Conservation (phyloP, 2,329 filamentous ascomycete genomes). For the Penicillium sp. region DNA sequence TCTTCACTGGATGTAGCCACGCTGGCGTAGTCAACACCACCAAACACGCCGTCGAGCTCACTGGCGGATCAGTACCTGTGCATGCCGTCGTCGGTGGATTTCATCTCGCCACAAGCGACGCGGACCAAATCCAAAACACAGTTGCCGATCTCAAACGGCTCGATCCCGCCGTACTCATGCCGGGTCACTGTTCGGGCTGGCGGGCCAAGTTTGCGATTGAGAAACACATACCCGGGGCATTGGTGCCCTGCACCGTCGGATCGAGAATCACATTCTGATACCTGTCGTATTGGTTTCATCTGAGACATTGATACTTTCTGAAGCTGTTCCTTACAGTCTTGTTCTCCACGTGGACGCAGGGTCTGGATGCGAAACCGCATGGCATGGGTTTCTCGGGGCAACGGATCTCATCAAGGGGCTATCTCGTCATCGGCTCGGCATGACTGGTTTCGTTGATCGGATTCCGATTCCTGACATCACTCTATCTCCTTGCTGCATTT, state of each 20-base stretch:
- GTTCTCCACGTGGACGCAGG: constrained; percentile 20
- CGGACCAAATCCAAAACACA: constrained; percentile 45
- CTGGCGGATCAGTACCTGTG: constrained; percentile 39
- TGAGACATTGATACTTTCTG: background rate
- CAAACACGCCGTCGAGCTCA: constrained; percentile 46
- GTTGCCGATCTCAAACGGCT: constrained; percentile 50
- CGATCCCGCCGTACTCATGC: constrained; percentile 50
- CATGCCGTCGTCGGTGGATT: constrained; percentile 55
- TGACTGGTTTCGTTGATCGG: constrained; percentile 4
- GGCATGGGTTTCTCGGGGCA: constrained; percentile 15
- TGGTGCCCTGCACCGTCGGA: constrained; percentile 54
- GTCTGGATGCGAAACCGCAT: constrained; percentile 9
- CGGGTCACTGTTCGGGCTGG: constrained; percentile 58
- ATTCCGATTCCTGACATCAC: constrained; percentile 8
- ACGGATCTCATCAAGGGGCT: constrained; percentile 12
- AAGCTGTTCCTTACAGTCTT: constrained; percentile 14
- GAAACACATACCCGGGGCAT: constrained; percentile 49
- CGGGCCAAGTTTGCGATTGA: constrained; percentile 55
- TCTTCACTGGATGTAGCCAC: constrained; percentile 58
- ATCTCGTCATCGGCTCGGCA: constrained; percentile 12
- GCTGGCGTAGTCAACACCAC: constrained; percentile 55
- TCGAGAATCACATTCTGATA: constrained; percentile 40
- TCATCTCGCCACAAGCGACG: constrained; percentile 51
- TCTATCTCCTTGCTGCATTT: constrained; percentile 20
- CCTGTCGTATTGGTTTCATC: background rate